These are phyloP conservation scores for Eucalyptus tenuipes DNA, from an alignment of 345 rosid genomes.

Conservation along the genomic window DNA sequence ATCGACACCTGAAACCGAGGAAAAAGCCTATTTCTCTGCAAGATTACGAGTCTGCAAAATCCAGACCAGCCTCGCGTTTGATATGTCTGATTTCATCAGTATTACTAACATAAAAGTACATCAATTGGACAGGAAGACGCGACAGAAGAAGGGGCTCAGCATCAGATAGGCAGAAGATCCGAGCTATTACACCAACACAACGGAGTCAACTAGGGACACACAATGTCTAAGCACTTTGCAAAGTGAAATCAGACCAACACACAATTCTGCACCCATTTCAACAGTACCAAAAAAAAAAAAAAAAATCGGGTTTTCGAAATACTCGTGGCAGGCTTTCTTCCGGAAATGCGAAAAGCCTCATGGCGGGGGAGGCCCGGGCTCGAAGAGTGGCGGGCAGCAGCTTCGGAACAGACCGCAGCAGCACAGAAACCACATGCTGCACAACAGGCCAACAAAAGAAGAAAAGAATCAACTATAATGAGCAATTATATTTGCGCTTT, in stretches of 20 bases:
- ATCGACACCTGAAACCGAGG: neutral
- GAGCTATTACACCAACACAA: neutral
- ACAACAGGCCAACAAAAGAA: neutral
- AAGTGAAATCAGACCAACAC: neutral
- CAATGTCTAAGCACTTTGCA: neutral
- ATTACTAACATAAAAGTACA: neutral
- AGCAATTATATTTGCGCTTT: neutral
- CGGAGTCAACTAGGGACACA: neutral
- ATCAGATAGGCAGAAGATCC: neutral
- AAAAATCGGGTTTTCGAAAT: neutral
- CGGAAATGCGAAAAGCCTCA: neutral
- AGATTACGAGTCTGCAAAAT: neutral
- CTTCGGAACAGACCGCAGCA: slow-evolving; percentile 39
- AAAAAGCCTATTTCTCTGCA: neutral
- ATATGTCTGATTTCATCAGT: neutral
- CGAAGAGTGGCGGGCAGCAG: slow-evolving; percentile 56
- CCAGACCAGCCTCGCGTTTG: neutral
- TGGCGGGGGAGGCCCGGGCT: slow-evolving; percentile 33
- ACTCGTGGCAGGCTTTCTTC: neutral
- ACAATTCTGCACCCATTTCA: neutral
- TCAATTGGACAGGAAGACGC: neutral
- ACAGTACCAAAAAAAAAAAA: neutral
- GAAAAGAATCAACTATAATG: neutral
- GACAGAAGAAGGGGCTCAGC: neutral
- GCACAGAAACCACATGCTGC: slow-evolving; percentile 39